Conservation (phyloP, 2,329 filamentous ascomycete species). For the Fusarium compactum region DNA sequence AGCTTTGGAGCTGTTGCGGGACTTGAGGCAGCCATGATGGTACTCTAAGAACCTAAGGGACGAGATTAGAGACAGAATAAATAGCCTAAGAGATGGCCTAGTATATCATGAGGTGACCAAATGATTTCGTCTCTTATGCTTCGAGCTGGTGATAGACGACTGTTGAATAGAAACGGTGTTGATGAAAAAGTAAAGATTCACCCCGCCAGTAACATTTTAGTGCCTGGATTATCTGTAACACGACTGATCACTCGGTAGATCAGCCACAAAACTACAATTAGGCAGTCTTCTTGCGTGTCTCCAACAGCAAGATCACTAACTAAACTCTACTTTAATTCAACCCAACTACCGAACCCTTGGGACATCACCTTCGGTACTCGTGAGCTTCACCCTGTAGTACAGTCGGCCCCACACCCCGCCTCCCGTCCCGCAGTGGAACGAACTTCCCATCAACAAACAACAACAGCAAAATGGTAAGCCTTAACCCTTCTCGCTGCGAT, state of each 20-base stretch:
- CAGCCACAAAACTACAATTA: neutral
- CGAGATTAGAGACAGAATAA: neutral
- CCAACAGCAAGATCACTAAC: neutral
- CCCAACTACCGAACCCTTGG: neutral
- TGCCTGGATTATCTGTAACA: neutral
- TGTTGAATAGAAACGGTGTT: neutral
- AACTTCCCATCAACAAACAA: conserved; percentile 29
- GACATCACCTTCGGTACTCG: neutral
- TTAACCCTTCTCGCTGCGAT: neutral
- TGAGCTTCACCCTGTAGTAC: neutral
- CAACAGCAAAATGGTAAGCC: neutral
- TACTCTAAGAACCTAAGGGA: neutral
- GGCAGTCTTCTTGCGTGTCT: neutral
- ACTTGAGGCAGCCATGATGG: conserved; percentile 7
- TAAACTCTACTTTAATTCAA: neutral
- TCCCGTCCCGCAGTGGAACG: conserved; percentile 23
- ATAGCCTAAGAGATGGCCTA: neutral
- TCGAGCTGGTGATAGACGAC: neutral
- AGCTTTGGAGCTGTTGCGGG: conserved; percentile 7
- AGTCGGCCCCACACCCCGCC: conserved; percentile 35
- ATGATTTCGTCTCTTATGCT: neutral
- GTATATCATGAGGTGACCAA: no score
- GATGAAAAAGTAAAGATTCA: conserved; percentile 12
- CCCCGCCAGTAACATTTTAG: neutral
- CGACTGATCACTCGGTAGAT: neutral